A percentile compares a stretch with the other conserved stretches of the same genome.
These are phyloP conservation scores for Prunus campanulata DNA, from an alignment of 306 rosid genomes.

Conservation along the genomic window DNA sequence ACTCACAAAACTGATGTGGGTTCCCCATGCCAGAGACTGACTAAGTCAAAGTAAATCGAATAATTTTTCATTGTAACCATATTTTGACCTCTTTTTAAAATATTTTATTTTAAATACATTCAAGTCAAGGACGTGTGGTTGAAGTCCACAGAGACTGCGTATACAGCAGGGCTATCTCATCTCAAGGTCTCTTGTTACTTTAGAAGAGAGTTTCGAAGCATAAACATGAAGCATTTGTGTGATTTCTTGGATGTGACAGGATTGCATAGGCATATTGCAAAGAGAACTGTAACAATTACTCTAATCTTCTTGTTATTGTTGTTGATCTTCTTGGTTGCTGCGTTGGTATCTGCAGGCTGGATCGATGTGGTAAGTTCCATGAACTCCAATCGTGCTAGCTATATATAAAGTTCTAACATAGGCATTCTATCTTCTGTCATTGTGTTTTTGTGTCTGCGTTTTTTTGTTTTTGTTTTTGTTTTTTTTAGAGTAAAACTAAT, in stretches of 20 bases:
- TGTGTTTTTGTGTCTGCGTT: background rate
- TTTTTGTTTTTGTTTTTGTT: background rate
- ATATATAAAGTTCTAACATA: background rate
- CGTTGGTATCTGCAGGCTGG: conserved; percentile 12
- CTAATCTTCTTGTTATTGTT: conserved; percentile 19
- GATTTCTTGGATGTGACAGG: conserved; percentile 22
- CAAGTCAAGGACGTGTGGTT: background rate
- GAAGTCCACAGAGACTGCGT: too few species aligned
- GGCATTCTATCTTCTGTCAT: background rate
- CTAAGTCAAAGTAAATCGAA: too few species aligned
- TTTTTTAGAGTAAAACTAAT: background rate
- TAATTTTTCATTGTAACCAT: too few species aligned
- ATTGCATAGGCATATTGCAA: conserved; percentile 10
- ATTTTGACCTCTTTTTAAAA: too few species aligned
- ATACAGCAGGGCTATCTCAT: background rate
- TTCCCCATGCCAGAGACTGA: too few species aligned
- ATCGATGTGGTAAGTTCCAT: conserved; percentile 28
- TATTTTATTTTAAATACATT: too few species aligned
- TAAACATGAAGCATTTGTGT: conserved; percentile 35
- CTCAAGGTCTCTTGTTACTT: background rate
- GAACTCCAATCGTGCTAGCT: background rate
- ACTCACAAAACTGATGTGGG: too few species aligned
- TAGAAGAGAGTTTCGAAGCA: background rate
- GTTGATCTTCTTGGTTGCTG: conserved; percentile 20
- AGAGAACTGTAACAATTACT: conserved; percentile 9